Evolutionary conservation across 176 grass and related monocot genomes (phyloP).

Genomic region (Ensete ventricosum): DNA sequence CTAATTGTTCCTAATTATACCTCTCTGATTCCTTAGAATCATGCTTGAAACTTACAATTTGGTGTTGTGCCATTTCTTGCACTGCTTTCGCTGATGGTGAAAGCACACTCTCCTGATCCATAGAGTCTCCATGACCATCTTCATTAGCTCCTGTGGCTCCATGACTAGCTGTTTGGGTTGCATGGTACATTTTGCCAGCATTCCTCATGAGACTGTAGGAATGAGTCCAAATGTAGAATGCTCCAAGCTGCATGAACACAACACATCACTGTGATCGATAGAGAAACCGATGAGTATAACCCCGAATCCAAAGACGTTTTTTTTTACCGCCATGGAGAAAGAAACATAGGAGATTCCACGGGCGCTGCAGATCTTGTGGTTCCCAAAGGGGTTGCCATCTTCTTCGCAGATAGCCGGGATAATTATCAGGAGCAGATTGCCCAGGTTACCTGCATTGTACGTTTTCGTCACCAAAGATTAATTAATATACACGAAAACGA

Average conservation of each 20-base stretch:
- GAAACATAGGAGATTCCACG: conserved; percentile 5
- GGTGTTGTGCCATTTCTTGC: too few relatives aligned
- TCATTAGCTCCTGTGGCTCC: not conserved
- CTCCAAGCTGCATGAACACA: conserved; percentile 17
- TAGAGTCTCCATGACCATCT: not conserved
- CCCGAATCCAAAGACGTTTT: not conserved
- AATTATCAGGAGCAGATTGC: conserved; percentile 22
- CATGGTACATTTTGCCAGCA: conserved; percentile 9
- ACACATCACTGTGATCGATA: too few relatives aligned
- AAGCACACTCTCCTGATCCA: too few relatives aligned
- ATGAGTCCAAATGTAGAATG: conserved; percentile 22
- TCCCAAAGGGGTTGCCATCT: conserved; percentile 20
- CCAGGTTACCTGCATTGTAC: conserved; percentile 6
- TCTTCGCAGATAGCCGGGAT: conserved; percentile 24
- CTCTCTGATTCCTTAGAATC: too few relatives aligned
- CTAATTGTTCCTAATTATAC: too few relatives aligned
- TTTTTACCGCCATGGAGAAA: not conserved
- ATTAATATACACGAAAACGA: not conserved
- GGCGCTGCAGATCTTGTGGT: not conserved
- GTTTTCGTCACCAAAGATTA: too few relatives aligned
- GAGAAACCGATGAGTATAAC: not conserved
- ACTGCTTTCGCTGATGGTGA: too few relatives aligned
- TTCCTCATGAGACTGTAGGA: conserved; percentile 26
- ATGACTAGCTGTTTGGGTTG: not conserved
- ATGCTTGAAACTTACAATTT: too few relatives aligned